Conservation (phyloP, 2,329 filamentous ascomycete genomes). For the Trichoderma sp. region DNA sequence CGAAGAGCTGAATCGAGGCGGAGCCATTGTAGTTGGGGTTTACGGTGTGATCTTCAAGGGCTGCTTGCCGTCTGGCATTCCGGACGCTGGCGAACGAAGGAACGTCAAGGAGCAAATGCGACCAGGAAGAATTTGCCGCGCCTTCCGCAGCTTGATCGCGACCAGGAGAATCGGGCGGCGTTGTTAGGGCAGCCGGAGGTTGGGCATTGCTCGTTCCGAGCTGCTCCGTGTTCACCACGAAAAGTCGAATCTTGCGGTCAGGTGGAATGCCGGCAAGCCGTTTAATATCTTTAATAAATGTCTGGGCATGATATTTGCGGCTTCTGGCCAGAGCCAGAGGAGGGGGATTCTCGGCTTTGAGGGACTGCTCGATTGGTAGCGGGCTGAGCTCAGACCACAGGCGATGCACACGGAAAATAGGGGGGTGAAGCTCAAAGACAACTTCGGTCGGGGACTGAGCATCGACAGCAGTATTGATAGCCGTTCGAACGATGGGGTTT, state of each 20-base stretch:
- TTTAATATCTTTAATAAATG: constrained; percentile 77
- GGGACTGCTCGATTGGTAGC: constrained; percentile 53
- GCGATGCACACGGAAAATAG: constrained; percentile 80
- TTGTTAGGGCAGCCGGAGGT: constrained; percentile 38
- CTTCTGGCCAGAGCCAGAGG: constrained; percentile 70
- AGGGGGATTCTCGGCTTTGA: constrained; percentile 59
- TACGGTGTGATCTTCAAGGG: constrained; percentile 61
- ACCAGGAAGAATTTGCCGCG: constrained; percentile 37
- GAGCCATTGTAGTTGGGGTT: constrained; percentile 77
- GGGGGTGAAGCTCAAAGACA: constrained; percentile 79
- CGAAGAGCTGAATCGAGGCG: constrained; percentile 62
- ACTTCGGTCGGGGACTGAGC: constrained; percentile 61
- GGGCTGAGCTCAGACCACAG: constrained; percentile 63
- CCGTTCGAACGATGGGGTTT: constrained; percentile 69
- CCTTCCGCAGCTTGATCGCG: constrained; percentile 27
- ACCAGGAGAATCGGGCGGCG: constrained; percentile 42
- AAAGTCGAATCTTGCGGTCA: constrained; percentile 73
- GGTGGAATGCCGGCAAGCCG: constrained; percentile 63
- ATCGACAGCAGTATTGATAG: constrained; percentile 70
- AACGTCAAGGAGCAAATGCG: constrained; percentile 45
- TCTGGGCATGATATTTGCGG: constrained; percentile 64
- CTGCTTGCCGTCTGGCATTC: constrained; percentile 27
- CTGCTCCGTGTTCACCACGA: constrained; percentile 56
- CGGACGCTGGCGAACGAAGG: constrained; percentile 51
- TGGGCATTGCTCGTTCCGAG: constrained; percentile 35